Percentiles rank a stretch among this genome's conserved stretches.
Evolutionary conservation across 805 yeast genomes (phyloP).

Genomic region (Metschnikowia hibisci): DNA sequence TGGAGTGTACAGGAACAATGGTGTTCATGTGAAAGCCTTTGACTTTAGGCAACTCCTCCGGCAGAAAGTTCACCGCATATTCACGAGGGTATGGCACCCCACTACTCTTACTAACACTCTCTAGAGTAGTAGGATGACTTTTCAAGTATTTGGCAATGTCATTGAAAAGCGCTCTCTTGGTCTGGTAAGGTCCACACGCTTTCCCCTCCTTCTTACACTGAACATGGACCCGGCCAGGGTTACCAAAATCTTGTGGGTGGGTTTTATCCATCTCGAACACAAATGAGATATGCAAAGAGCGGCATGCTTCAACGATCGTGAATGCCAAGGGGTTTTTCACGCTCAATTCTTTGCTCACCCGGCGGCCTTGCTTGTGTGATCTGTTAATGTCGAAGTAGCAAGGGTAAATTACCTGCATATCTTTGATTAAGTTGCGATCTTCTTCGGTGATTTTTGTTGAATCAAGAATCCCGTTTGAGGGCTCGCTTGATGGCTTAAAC

Average conservation of each 20-base stretch:
- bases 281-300: conserved; percentile 34
- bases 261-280: conserved; percentile 75
- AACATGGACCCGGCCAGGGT: conserved; percentile 92
- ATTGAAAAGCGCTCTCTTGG: conserved; percentile 62
- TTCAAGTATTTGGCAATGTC: conserved; percentile 59
- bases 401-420: conserved; percentile 79
- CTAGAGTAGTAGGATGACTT: conserved; percentile 64
- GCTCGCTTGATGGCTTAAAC: not conserved
- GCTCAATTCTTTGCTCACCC: conserved; percentile 65
- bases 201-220: conserved; percentile 48
- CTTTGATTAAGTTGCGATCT: conserved; percentile 59
- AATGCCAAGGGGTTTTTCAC: conserved; percentile 87
- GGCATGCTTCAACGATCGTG: conserved; percentile 72
- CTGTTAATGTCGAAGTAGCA: conserved; percentile 83
- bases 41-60: conserved; percentile 68
- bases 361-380: conserved; percentile 76
- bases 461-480: conserved; percentile 13
- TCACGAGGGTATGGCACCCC: conserved; percentile 67
- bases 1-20: conserved; percentile 84
- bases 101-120: conserved; percentile 45
- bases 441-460: conserved; percentile 15
- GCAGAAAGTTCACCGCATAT: conserved; percentile 44
- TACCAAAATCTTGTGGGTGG: conserved; percentile 97
- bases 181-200: conserved; percentile 35
- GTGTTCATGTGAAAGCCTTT: conserved; percentile 82